Base-by-base conservation (phyloP, 139 green algal species). In the Chlamydomonas sp. region DNA sequence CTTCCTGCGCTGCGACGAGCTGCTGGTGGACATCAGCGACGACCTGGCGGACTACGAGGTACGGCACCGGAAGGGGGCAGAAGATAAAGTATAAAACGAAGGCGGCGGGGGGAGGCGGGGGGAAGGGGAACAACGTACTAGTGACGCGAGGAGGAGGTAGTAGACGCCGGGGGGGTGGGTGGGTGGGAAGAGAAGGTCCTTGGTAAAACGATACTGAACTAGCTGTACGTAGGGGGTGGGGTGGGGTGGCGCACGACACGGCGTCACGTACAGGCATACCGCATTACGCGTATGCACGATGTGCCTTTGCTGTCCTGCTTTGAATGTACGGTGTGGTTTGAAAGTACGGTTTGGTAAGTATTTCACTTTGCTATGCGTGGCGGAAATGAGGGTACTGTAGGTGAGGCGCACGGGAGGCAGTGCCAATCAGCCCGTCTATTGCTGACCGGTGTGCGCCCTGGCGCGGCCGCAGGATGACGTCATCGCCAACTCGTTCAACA, bases 11-110 rank as follows among this genome's bases (percentile, higher is more conserved):
- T 61, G 94, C 2, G 96, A 98, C 69, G 96, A 98, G 88, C 84
- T 91, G 86, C 91, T 98, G 79, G 95, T 98, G 15, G 96, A 98
- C 91, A 96, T 98, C 59, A 93, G 94, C 0, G 96, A 98, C 85
- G 96, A 98, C 77, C 89, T 97, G 14, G 88, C 90, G 15, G 94
- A 97, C 64, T 97, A 97, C 72, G 94, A 97, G 90, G 95, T 93
- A 49, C 31, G 31, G 31, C 31, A 49, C 31, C 31, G 31, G 31
- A 49, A 49, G 31, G 72, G 20, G 60, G 12, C 8, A 4, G 67
- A 3, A 31, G 57, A 12, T 5, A n/a, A 87, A 9, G 31, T 61
- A 61, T 2, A 60, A 77, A 3, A 15, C 4, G 14, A 2, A 14
- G n/a, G 60, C 1, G 20, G 20, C 12, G 57, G 31, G 49, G 2